Evolutionary conservation across 768 basidiomycete genomes (phyloP).

Genomic region (Phaeotremella fagi): DNA sequence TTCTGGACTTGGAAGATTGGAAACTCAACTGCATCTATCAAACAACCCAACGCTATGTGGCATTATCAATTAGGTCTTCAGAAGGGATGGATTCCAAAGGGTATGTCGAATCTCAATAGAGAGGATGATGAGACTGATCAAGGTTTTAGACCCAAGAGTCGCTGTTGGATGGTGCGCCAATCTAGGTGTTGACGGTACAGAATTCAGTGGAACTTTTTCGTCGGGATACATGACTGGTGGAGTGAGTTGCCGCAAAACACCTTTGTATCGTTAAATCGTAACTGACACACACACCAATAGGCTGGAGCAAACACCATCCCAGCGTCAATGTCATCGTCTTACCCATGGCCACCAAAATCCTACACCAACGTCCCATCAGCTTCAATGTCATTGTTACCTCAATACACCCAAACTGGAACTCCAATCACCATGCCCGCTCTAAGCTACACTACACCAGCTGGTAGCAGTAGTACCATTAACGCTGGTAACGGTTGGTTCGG

Average conservation of each 20-base stretch:
- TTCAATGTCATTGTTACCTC: slow-evolving; percentile 54
- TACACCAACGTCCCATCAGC: slow-evolving; percentile 53
- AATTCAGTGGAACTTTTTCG: slow-evolving; percentile 36
- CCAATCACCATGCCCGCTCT: slow-evolving; percentile 59
- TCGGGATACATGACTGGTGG: slow-evolving; percentile 44
- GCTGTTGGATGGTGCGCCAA: slow-evolving; percentile 37
- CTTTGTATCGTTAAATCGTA: background rate
- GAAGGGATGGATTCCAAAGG: slow-evolving; percentile 84
- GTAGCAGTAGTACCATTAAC: slow-evolving; percentile 50
- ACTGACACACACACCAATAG: background rate
- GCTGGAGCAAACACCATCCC: slow-evolving; percentile 48
- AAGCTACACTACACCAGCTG: slow-evolving; percentile 53
- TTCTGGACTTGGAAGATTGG: slow-evolving; percentile 99
- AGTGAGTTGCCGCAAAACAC: background rate
- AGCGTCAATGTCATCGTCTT: slow-evolving; percentile 51
- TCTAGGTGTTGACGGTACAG: slow-evolving; percentile 16
- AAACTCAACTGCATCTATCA: slow-evolving; percentile 64
- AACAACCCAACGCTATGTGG: slow-evolving; percentile 62
- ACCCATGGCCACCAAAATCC: slow-evolving; percentile 58
- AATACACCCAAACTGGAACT: slow-evolving; percentile 62
- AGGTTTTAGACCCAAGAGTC: slow-evolving; percentile 30
- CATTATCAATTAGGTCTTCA: slow-evolving; percentile 85
- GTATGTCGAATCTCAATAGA: background rate
- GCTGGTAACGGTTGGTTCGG: slow-evolving; percentile 58
- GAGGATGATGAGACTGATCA: background rate